Evolutionary conservation across 208 protist species (phyloP).

Genomic region (Trypanosoma cruzi): DNA sequence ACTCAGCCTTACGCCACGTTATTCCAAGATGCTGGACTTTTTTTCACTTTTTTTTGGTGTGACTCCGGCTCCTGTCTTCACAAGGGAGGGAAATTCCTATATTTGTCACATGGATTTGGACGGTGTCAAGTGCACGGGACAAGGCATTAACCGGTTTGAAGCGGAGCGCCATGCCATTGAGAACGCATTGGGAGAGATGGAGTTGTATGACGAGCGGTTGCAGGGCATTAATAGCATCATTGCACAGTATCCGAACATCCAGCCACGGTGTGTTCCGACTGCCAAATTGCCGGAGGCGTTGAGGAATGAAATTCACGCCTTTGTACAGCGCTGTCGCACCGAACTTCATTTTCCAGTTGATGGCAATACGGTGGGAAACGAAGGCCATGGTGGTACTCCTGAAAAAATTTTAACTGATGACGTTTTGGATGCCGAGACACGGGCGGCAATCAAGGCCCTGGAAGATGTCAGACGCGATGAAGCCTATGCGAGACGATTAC

Average conservation of each 20-base stretch:
- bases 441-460: conserved; percentile 15
- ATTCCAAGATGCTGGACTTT: conserved; percentile 44
- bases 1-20: conserved; percentile 41
- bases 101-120: conserved; percentile 48
- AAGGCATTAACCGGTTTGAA: conserved; percentile 76
- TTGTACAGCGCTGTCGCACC: conserved; percentile 16
- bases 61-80: conserved; percentile 32
- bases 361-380: neutral
- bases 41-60: conserved; percentile 43
- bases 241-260: conserved; percentile 41
- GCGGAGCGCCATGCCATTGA: conserved; percentile 63
- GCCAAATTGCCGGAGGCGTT: conserved; percentile 30
- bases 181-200: conserved; percentile 47
- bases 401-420: neutral
- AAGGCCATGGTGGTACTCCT: neutral
- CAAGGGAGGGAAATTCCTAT: conserved; percentile 31
- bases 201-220: conserved; percentile 68
- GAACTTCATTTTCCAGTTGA: conserved; percentile 10
- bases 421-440: conserved; percentile 22
- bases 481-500: conserved; percentile 40
- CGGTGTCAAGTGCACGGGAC: conserved; percentile 49
- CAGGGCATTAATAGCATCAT: conserved; percentile 59
- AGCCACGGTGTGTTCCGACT: conserved; percentile 42
- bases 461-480: conserved; percentile 20
- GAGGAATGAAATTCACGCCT: conserved; percentile 26